These are phyloP conservation scores for Pezizomycotina sp. DNA, from an alignment of 2,329 filamentous ascomycete genomes.

Conservation along the genomic window DNA sequence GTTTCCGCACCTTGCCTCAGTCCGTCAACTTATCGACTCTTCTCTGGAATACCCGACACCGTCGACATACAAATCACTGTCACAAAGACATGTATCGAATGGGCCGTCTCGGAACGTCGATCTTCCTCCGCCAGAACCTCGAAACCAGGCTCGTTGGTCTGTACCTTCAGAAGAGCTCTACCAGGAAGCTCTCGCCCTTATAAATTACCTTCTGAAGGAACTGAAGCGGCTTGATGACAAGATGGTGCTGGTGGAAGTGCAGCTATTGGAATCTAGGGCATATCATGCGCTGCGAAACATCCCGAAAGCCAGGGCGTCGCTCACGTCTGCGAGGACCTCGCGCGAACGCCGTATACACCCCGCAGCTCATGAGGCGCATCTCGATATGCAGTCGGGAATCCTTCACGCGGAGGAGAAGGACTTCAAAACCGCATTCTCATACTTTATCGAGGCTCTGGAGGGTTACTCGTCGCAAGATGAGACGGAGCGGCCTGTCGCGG, in stretches of 20 bases:
- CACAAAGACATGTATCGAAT: constrained; percentile 98
- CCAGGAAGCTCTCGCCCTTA: constrained; percentile 90
- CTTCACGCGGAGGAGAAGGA: constrained; percentile 96
- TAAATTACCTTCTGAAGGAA: constrained; percentile 90
- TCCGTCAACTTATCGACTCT: constrained; percentile 92
- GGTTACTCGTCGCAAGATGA: constrained; percentile 92
- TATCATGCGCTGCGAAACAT: constrained; percentile 97
- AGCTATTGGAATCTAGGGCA: constrained; percentile 87
- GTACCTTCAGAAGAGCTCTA: constrained; percentile 94
- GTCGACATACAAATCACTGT: constrained; percentile 86
- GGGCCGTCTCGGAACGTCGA: constrained; percentile 85
- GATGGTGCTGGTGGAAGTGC: constrained; percentile 90
- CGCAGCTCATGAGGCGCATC: constrained; percentile 79
- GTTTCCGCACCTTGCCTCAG: constrained; percentile 34
- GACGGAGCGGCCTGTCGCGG: constrained; percentile 74
- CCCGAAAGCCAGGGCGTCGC: constrained; percentile 80
- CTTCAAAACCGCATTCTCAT: constrained; percentile 96
- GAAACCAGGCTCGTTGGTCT: constrained; percentile 86
- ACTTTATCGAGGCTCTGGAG: constrained; percentile 97
- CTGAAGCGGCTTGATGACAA: constrained; percentile 97
- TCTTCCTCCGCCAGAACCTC: constrained; percentile 93
- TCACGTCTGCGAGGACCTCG: constrained; percentile 85
- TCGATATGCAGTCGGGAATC: constrained; percentile 99
- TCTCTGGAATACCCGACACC: constrained; percentile 83
- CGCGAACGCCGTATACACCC: constrained; percentile 96